Base-by-base conservation (phyloP, 106 monocot genomes). In the Posidonia australis region DNA sequence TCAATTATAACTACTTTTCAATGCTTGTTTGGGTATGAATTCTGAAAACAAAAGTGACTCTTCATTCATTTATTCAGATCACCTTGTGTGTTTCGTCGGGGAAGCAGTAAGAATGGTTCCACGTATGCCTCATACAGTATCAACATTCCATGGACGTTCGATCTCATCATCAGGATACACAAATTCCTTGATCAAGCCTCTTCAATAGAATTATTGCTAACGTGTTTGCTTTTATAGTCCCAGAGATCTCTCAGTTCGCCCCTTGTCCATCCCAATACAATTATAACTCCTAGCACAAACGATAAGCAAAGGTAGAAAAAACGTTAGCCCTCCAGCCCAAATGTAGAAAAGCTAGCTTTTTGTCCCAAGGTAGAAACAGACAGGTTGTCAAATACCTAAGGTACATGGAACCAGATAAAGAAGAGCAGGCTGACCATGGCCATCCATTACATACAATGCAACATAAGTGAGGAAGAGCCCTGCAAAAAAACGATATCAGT, bases 361-460 rank as follows among this genome's bases (percentile, higher is more conserved):
- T n/a, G 5, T 30, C 26, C 14, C 31, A 29, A 30, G n/a, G 13
- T 44, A 11, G 46, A 14, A 47, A 46, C 44, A 24, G 17, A 26
- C 25, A 28, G n/a, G n/a, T n/a, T n/a, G 18, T 46, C 22, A 18
- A 64, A 58, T 81, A 94, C 94, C 89, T 78, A 94, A 77, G 42
- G 94, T 90, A 61, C 94, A 90, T 29, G 94, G 94, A 73, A 94
- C 94, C 22, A 94, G 84, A 57, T 94, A 94, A 13, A 94, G 70
- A 18, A 94, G 68, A 27, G 94, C 94, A 49, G 94, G 94, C 51
- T 94, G 94, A 36, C 94, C 94, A 67, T 94, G 83, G 2, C 94
- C 94, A 52, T 94, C 80, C 94, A 94, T 94, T 51, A 94, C 74
- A 70, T 69, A 94, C 51, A 94, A 58, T 62, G 83, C 86, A 75